These are phyloP conservation scores for Xylaria multiplex DNA, from an alignment of 2,329 filamentous ascomycete genomes.

Conservation along the genomic window DNA sequence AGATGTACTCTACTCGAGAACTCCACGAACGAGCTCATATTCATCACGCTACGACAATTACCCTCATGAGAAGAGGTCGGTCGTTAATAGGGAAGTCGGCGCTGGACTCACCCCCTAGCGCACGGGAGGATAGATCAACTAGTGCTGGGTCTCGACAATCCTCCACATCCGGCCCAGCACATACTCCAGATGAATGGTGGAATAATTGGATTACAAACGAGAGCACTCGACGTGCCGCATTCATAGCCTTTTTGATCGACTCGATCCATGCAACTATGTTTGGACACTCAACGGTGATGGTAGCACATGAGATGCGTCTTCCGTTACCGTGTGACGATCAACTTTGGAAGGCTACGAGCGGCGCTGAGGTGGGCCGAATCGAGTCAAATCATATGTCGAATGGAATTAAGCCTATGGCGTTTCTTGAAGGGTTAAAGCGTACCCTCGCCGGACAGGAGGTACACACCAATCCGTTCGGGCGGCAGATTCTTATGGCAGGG, in stretches of 20 bases:
- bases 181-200: slow-evolving; percentile 91
- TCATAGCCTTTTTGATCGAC: slow-evolving; percentile 94
- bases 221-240: slow-evolving; percentile 87
- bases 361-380: slow-evolving; percentile 84
- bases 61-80: slow-evolving; percentile 91
- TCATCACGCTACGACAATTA: slow-evolving; percentile 94
- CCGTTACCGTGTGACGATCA: slow-evolving; percentile 92
- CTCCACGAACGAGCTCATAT: slow-evolving; percentile 96
- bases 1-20: slow-evolving; percentile 93
- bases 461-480: slow-evolving; percentile 90
- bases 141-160: slow-evolving; percentile 67
- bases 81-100: slow-evolving; percentile 88
- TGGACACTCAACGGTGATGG: slow-evolving; percentile 96
- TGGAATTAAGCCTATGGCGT: slow-evolving; percentile 84
- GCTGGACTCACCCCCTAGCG: slow-evolving; percentile 83
- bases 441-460: slow-evolving; percentile 88
- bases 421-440: slow-evolving; percentile 89
- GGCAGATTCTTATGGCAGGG: slow-evolving; percentile 93
- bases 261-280: slow-evolving; percentile 98
- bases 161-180: slow-evolving; percentile 68
- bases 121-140: slow-evolving; percentile 66
- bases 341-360: slow-evolving; percentile 89
- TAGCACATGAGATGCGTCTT: slow-evolving; percentile 92
- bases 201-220: slow-evolving; percentile 96
- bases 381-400: slow-evolving; percentile 83